These are phyloP conservation scores for Trichosporon ovoides DNA, from an alignment of 1,284 basidiomycete species.

Conservation along the genomic window DNA sequence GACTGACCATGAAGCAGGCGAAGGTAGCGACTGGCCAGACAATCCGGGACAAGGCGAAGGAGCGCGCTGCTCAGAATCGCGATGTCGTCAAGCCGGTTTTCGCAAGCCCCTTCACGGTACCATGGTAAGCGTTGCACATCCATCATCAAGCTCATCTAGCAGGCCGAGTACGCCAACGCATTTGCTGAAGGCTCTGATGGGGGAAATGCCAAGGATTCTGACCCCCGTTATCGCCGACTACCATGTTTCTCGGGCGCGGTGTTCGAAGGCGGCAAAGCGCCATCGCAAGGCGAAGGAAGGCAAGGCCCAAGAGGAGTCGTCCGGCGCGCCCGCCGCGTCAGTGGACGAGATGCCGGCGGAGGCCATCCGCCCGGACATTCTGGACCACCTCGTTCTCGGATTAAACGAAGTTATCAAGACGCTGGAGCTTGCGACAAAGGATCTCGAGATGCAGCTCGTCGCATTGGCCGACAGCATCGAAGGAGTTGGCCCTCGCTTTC, in stretches of 20 bases:
- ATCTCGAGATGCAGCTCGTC: slow-evolving; percentile 32
- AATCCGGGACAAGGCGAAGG: slow-evolving; percentile 19
- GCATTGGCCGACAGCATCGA: slow-evolving; percentile 40
- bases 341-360: not conserved
- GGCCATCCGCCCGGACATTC: slow-evolving; percentile 46
- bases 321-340: not conserved
- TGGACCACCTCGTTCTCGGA: slow-evolving; percentile 60
- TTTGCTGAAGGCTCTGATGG: slow-evolving; percentile 34
- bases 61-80: not conserved
- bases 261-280: slow-evolving; percentile 29
- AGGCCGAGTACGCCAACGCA: slow-evolving; percentile 43
- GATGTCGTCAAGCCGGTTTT: slow-evolving; percentile 24
- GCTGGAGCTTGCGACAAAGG: slow-evolving; percentile 60
- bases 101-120: slow-evolving; percentile 36
- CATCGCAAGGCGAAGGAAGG: not conserved
- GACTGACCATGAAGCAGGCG: slow-evolving; percentile 13
- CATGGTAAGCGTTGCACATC: slow-evolving; percentile 31
- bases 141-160: not conserved
- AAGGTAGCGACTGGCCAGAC: slow-evolving; percentile 15
- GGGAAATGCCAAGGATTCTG: slow-evolving; percentile 31
- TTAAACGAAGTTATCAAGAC: slow-evolving; percentile 74
- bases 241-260: slow-evolving; percentile 35
- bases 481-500: slow-evolving; percentile 16
- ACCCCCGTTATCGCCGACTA: slow-evolving; percentile 34
- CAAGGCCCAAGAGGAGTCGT: not conserved